Percentiles rank a stretch among this genome's conserved stretches.
Conservation (phyloP, 202 grass and related monocot species). For the Saccharum hybrid region DNA sequence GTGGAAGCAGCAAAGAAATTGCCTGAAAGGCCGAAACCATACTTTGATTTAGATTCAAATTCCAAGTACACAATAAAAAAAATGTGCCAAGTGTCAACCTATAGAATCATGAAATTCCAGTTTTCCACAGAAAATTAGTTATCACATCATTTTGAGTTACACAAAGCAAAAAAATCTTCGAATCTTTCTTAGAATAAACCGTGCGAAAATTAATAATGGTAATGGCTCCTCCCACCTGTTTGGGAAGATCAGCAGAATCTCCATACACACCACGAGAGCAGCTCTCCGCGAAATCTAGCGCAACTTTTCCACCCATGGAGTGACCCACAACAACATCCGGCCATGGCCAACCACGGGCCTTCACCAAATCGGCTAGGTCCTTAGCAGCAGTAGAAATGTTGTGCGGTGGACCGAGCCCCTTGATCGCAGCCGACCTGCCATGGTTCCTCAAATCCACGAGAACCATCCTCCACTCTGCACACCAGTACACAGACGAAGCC, state of each 20-base stretch:
- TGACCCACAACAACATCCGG: constrained; percentile 90
- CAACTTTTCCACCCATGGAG: constrained; percentile 96
- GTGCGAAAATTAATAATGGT: not conserved
- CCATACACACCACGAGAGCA: constrained; percentile 72
- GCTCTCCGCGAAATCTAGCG: constrained; percentile 68
- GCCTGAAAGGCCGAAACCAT: not conserved
- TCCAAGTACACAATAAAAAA: not conserved
- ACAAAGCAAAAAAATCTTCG: not conserved
- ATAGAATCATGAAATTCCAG: not conserved
- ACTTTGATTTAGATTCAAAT: not conserved
- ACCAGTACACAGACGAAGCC: not conserved
- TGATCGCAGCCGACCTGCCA: constrained; percentile 68
- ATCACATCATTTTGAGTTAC: not conserved
- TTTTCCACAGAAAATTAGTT: not conserved
- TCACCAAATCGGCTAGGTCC: constrained; percentile 84
- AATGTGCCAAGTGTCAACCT: not conserved
- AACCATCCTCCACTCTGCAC: constrained; percentile 86
- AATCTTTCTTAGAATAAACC: constrained; percentile 12
- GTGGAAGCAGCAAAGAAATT: not conserved
- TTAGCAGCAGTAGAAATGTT: constrained; percentile 63
- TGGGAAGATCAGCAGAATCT: constrained; percentile 67
- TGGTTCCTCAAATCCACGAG: constrained; percentile 95
- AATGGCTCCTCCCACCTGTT: constrained; percentile 59
- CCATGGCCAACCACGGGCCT: constrained; percentile 72
- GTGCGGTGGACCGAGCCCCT: constrained; percentile 64